Conservation (phyloP, 768 basidiomycete genomes). For the Plicaturopsis crispa region DNA sequence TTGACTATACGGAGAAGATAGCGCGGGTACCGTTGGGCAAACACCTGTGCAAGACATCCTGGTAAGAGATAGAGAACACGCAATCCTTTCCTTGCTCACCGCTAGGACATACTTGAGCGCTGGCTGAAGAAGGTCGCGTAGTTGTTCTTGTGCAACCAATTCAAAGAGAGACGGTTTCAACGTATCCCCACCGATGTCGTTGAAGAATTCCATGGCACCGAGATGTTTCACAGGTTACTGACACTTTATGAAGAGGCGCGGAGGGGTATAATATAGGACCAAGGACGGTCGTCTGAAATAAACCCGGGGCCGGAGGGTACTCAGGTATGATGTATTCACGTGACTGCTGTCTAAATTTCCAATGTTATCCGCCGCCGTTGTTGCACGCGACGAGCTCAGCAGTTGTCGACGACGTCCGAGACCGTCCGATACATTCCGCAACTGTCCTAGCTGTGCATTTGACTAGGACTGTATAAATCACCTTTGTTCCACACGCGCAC, state of each 20-base stretch:
- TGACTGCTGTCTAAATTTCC: too few relatives aligned
- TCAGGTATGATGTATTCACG: too few relatives aligned
- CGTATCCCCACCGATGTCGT: conserved; percentile 65
- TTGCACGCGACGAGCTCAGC: too few relatives aligned
- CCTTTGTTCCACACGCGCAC: too few relatives aligned
- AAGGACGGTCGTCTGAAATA: too few relatives aligned
- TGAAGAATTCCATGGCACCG: conserved; percentile 88
- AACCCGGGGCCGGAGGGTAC: too few relatives aligned
- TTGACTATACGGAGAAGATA: conserved; percentile 90
- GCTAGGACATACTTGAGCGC: conserved; percentile 91
- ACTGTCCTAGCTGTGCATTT: too few relatives aligned
- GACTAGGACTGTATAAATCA: too few relatives aligned
- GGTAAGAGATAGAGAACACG: conserved; percentile 2
- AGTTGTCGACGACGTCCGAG: too few relatives aligned
- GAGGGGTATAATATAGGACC: background rate
- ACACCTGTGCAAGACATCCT: conserved; percentile 61
- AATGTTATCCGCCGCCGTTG: too few relatives aligned
- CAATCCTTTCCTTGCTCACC: conserved; percentile 29
- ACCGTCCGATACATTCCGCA: too few relatives aligned
- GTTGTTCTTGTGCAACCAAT: conserved; percentile 88
- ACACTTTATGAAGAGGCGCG: background rate
- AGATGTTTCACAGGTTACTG: background rate
- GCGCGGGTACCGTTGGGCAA: conserved; percentile 90
- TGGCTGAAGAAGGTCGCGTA: conserved; percentile 86
- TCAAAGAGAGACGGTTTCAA: conserved; percentile 84